Percentiles rank a stretch among this genome's conserved stretches.
These are phyloP conservation scores for Phyllosticta citrichinensis DNA, from an alignment of 2,329 filamentous ascomycete species.

Conservation along the genomic window DNA sequence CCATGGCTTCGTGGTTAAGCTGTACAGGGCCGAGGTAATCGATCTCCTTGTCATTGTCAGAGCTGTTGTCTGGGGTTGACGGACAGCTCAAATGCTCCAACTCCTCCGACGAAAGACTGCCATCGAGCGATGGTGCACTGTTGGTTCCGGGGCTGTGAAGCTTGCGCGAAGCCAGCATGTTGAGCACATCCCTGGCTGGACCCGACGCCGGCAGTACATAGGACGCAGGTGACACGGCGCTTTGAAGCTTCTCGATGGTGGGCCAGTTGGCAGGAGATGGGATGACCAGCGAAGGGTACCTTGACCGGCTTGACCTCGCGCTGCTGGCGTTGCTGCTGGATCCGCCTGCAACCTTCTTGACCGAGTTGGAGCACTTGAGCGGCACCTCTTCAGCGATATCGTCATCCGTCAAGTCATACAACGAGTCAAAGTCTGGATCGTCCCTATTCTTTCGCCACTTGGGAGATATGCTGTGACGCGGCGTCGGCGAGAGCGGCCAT, in stretches of 20 bases:
- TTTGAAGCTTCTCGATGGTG: conserved; percentile 43
- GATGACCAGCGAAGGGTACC: conserved; percentile 50
- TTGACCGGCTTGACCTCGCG: conserved; percentile 31
- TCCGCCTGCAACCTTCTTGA: conserved; percentile 30
- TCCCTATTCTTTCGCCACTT: conserved; percentile 57
- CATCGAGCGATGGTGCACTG: conserved; percentile 79
- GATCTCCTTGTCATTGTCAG: conserved; percentile 42
- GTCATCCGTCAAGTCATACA: conserved; percentile 75
- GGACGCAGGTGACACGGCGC: conserved; percentile 37
- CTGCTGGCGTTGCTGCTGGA: conserved; percentile 17
- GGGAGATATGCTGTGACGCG: conserved; percentile 51
- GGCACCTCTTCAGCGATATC: conserved; percentile 53
- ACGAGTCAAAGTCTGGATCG: conserved; percentile 69
- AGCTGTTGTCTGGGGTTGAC: conserved; percentile 61
- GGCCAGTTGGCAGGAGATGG: conserved; percentile 49
- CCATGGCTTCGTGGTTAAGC: conserved; percentile 70
- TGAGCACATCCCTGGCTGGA: conserved; percentile 66
- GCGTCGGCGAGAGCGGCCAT: not conserved
- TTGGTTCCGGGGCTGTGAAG: conserved; percentile 63
- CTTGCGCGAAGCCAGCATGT: conserved; percentile 50
- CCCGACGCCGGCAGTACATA: not conserved
- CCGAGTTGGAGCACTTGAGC: conserved; percentile 42
- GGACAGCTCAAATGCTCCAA: conserved; percentile 75
- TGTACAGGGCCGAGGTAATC: conserved; percentile 51
- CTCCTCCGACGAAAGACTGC: conserved; percentile 80